Conservation (phyloP, 75 land plant genomes). For the Picea glauca region DNA sequence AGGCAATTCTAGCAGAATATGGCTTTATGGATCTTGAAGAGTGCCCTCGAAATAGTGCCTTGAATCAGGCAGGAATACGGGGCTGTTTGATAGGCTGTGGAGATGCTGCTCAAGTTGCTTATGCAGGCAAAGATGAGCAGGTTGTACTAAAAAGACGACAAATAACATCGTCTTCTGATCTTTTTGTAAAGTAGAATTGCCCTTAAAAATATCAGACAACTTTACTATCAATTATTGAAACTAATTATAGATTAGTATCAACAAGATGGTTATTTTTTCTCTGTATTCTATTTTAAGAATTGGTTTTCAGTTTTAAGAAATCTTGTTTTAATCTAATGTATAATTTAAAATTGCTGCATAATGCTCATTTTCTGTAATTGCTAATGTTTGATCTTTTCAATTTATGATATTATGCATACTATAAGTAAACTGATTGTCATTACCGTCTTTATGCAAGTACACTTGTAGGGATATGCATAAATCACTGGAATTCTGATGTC, state of each 20-base stretch:
- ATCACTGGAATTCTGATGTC: neutral
- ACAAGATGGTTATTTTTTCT: neutral
- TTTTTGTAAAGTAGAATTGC: neutral
- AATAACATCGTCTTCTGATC: neutral
- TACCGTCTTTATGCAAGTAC: neutral
- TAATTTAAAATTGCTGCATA: too few relatives aligned
- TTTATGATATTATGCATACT: neutral
- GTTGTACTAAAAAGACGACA: neutral
- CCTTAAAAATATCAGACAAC: too few relatives aligned
- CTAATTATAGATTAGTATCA: neutral
- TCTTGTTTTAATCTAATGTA: too few relatives aligned
- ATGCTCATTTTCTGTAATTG: neutral
- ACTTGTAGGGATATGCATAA: neutral
- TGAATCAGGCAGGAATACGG: constrained; percentile 1
- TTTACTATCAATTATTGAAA: neutral
- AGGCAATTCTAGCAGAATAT: constrained; percentile 78
- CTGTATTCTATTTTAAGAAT: neutral
- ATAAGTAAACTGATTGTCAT: neutral
- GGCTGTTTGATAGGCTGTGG: neutral
- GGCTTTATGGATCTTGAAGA: constrained; percentile 39
- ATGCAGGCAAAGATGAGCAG: constrained; percentile 5
- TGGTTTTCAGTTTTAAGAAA: neutral
- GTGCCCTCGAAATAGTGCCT: neutral
- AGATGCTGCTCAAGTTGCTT: constrained; percentile 1
- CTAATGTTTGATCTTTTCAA: neutral